Conservation (phyloP, 2,329 filamentous ascomycete genomes). For the Colletotrichum melonis region DNA sequence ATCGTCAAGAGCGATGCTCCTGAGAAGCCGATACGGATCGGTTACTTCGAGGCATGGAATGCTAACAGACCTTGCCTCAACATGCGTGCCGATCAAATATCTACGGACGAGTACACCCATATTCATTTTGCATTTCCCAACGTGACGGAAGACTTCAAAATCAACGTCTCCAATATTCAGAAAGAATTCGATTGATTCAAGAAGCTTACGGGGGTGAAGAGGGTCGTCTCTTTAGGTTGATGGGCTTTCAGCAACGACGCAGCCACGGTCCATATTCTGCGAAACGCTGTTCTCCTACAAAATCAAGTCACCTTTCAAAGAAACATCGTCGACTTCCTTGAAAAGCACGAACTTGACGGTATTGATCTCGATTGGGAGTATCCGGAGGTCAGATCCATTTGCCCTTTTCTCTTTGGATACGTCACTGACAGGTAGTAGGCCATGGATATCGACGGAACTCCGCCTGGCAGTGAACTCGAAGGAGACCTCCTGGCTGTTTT, state of each 20-base stretch:
- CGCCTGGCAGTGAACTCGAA: constrained; percentile 40
- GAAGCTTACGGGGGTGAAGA: constrained; percentile 43
- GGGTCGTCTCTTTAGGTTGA: constrained; percentile 54
- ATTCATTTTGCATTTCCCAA: constrained; percentile 47
- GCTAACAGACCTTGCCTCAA: constrained; percentile 44
- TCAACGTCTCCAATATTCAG: background rate
- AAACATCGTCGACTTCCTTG: constrained; percentile 52
- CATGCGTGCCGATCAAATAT: constrained; percentile 40
- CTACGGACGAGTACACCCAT: constrained; percentile 39
- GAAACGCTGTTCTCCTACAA: constrained; percentile 43
- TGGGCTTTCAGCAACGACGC: constrained; percentile 54
- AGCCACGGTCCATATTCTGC: constrained; percentile 50
- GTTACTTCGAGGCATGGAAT: constrained; percentile 50
- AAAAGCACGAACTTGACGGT: constrained; percentile 53
- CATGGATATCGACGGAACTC: constrained; percentile 47
- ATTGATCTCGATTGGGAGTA: constrained; percentile 54
- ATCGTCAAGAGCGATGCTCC: constrained; percentile 42
- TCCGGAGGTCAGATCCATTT: constrained; percentile 40
- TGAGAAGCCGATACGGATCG: constrained; percentile 38
- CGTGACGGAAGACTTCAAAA: constrained; percentile 27
- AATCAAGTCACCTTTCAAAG: constrained; percentile 52
- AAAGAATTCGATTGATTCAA: constrained; percentile 46
- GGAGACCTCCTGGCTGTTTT: constrained; percentile 48
- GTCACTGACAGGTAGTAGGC: background rate
- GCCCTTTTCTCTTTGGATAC: no score